These are phyloP conservation scores for Globisporangium perplexum DNA, from an alignment of 352 stramenopile species.

Conservation along the genomic window DNA sequence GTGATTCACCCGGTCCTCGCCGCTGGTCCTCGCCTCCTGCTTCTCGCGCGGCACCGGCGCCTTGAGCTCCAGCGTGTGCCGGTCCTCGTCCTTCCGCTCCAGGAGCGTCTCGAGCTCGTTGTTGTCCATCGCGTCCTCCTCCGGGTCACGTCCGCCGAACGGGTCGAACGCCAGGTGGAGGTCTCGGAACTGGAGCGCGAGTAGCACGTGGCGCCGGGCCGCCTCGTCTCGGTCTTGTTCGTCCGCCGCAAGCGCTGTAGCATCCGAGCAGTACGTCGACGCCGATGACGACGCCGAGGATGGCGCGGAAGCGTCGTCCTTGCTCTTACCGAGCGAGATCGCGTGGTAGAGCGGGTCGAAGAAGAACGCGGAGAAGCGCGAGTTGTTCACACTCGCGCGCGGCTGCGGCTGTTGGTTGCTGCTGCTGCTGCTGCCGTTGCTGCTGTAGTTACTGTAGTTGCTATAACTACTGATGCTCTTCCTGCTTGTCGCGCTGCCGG, in stretches of 20 bases:
- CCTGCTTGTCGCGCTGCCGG: neutral
- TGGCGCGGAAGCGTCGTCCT: constrained; percentile 3
- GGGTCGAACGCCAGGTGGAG: constrained; percentile 15
- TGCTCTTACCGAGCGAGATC: constrained; percentile 13
- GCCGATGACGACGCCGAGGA: constrained; percentile 2
- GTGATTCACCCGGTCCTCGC: neutral
- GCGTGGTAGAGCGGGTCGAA: constrained; percentile 16
- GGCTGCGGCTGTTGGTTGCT: constrained; percentile 11
- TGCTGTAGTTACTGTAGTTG: no score
- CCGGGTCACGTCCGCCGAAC: constrained; percentile 7
- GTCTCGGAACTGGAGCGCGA: constrained; percentile 10
- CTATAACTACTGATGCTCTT: constrained; percentile 7
- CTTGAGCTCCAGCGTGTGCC: constrained; percentile 7
- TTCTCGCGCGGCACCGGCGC: neutral
- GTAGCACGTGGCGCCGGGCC: constrained; percentile 4
- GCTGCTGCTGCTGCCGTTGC: neutral
- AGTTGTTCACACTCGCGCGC: constrained; percentile 10
- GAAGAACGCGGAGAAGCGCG: constrained; percentile 15
- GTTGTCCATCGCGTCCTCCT: constrained; percentile 17
- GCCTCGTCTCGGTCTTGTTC: constrained; percentile 2
- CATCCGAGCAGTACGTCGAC: neutral
- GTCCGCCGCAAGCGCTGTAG: neutral
- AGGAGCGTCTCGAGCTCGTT: constrained; percentile 17
- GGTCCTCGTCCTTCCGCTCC: constrained; percentile 9
- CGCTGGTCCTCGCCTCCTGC: neutral